A percentile compares a stretch with the other conserved stretches of the same genome.
phyloP scores from a whole-genome alignment of 169 alveolate genomes.

The Besnoitia besnoiti region DNA sequence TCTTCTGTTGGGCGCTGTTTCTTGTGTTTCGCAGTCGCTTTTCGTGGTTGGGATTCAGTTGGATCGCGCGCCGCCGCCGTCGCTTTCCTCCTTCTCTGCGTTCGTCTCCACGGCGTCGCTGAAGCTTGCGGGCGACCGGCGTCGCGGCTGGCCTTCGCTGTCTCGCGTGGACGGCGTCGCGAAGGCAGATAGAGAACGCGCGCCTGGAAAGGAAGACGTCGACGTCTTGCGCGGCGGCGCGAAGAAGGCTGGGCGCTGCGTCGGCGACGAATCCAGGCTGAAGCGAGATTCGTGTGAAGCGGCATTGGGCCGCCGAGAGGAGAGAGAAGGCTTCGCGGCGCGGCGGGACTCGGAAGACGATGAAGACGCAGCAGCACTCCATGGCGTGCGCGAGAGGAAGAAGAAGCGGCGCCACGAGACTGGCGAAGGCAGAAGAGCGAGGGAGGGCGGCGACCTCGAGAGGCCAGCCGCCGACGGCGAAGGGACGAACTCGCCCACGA shows the following conservation, averaged over 20 bases:
- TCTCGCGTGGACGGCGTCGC: not conserved
- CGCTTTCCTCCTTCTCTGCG: not conserved
- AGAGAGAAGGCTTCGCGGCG: not conserved
- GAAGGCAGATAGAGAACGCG: not conserved
- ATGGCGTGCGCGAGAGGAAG: not conserved
- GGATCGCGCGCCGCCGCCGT: conserved; percentile 16
- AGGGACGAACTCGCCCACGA: not conserved
- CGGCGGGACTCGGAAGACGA: not conserved
- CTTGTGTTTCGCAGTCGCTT: not conserved
- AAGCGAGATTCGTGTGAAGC: no score
- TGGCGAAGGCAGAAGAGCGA: not conserved
- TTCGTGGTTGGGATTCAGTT: not conserved
- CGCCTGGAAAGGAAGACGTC: not conserved
- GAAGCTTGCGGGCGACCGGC: not conserved
- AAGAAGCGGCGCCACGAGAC: not conserved
- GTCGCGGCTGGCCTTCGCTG: not conserved
- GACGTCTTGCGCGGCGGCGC: not conserved
- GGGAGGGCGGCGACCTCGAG: not conserved
- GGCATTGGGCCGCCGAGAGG: not conserved
- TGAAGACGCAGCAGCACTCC: not conserved
- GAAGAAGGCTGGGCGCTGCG: not conserved
- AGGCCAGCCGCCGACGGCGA: not conserved
- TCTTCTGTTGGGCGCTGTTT: not conserved
- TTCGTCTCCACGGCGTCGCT: not conserved
- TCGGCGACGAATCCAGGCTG: not conserved